These are phyloP conservation scores for Draba incana DNA, from an alignment of 345 rosid genomes.

Conservation along the genomic window DNA sequence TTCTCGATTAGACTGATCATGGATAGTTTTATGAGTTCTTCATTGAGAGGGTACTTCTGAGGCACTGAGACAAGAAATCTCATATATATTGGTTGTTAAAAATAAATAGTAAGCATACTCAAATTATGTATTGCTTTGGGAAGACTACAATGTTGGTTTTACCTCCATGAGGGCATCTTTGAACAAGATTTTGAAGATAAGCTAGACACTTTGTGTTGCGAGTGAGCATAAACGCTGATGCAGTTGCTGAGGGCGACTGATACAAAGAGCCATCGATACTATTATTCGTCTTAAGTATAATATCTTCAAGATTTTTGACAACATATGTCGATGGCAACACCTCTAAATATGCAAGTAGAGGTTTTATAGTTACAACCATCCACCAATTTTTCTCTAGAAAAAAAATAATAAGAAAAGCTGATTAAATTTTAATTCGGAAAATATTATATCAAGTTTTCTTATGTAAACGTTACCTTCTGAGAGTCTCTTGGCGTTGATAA, in stretches of 20 bases:
- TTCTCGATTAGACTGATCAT: conserved; percentile 52
- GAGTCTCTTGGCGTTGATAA: conserved; percentile 43
- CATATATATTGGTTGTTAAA: background rate
- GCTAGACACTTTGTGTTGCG: conserved; percentile 49
- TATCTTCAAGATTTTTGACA: conserved; percentile 34
- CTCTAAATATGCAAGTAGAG: conserved; percentile 57
- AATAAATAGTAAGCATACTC: no score
- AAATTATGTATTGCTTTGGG: no score
- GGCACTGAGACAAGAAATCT: conserved; percentile 49
- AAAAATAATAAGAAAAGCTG: background rate
- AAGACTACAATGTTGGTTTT: background rate
- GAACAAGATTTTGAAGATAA: conserved; percentile 53
- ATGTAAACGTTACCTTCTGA: conserved; percentile 43
- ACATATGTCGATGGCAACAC: conserved; percentile 39
- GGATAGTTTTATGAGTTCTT: conserved; percentile 56
- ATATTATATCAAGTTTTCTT: background rate
- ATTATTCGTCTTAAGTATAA: conserved; percentile 30
- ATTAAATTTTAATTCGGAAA: background rate
- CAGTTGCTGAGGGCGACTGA: conserved; percentile 77
- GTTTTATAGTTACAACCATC: conserved; percentile 35
- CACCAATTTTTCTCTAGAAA: conserved; percentile 47
- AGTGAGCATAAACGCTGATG: conserved; percentile 58
- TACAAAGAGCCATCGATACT: conserved; percentile 54
- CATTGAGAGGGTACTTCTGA: conserved; percentile 51
- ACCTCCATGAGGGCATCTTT: conserved; percentile 54